These are phyloP conservation scores for Baudoinia panamericana DNA, from an alignment of 495 filamentous ascomycete genomes.

Conservation along the genomic window DNA sequence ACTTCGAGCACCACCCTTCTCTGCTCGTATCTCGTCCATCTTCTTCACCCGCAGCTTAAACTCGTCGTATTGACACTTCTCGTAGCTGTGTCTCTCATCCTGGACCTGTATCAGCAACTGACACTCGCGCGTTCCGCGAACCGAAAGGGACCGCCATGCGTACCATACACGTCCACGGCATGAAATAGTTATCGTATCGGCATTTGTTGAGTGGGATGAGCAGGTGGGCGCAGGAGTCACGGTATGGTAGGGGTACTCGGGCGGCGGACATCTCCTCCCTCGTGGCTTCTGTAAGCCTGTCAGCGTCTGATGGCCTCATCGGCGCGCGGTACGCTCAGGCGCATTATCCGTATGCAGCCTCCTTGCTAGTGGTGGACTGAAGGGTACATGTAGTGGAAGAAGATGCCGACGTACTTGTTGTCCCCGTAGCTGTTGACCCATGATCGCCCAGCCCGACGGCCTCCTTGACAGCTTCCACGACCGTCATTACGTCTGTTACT, in stretches of 20 bases:
- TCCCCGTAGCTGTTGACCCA: too few relatives aligned
- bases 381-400: too few relatives aligned
- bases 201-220: conserved; percentile 92
- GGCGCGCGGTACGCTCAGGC: background rate
- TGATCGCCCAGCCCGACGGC: conserved; percentile 27
- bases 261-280: conserved; percentile 87
- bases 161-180: conserved; percentile 98
- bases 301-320: too few relatives aligned
- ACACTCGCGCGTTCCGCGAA: background rate
- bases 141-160: conserved; percentile 22
- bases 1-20: conserved; percentile 76
- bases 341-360: background rate
- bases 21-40: conserved; percentile 89
- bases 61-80: conserved; percentile 97
- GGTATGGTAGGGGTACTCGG: conserved; percentile 74
- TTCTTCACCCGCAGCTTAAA: conserved; percentile 97
- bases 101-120: conserved; percentile 29
- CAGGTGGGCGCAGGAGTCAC: conserved; percentile 87
- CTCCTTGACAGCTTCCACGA: conserved; percentile 32
- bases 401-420: too few relatives aligned
- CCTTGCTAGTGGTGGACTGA: background rate
- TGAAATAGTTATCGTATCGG: conserved; percentile 78
- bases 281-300: conserved; percentile 51
- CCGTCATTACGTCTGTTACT: conserved; percentile 23
- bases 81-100: conserved; percentile 92